A percentile compares a stretch with the other conserved stretches of the same genome.
These are phyloP conservation scores for Megacollybia marginata DNA, from an alignment of 768 basidiomycete species.

Conservation along the genomic window DNA sequence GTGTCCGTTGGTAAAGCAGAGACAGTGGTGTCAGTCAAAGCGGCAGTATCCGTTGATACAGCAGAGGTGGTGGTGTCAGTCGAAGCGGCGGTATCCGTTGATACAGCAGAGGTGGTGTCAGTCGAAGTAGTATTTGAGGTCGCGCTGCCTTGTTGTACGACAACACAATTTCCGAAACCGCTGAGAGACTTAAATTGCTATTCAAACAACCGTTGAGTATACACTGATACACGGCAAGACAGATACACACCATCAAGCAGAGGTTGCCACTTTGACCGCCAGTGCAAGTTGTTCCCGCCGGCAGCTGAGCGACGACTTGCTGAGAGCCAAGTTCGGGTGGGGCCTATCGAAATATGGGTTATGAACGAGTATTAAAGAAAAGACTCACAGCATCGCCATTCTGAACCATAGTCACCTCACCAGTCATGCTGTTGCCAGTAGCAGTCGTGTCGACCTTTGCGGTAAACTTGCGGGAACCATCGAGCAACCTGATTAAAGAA, in stretches of 20 bases:
- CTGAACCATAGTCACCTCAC: constrained; percentile 14
- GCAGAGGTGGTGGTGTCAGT: background rate
- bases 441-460: constrained; percentile 19
- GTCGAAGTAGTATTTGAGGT: background rate
- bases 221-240: no score
- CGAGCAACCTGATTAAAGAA: constrained; percentile 15
- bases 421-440: constrained; percentile 20
- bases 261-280: constrained; percentile 18
- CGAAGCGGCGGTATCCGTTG: background rate
- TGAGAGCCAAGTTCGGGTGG: constrained; percentile 13
- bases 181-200: no score
- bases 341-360: constrained; percentile 3
- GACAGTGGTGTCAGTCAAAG: background rate
- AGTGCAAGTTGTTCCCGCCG: constrained; percentile 19
- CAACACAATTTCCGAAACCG: background rate
- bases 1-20: background rate
- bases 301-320: constrained; percentile 19
- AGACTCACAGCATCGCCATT: constrained; percentile 22
- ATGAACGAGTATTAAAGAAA: background rate
- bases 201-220: no score
- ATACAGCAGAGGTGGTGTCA: background rate
- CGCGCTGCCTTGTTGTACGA: background rate
- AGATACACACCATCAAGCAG: constrained; percentile 15
- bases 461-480: constrained; percentile 22
- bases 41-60: background rate